These are phyloP conservation scores for Aspergillus heteromorphus DNA, from an alignment of 495 filamentous ascomycete genomes.

Conservation along the genomic window DNA sequence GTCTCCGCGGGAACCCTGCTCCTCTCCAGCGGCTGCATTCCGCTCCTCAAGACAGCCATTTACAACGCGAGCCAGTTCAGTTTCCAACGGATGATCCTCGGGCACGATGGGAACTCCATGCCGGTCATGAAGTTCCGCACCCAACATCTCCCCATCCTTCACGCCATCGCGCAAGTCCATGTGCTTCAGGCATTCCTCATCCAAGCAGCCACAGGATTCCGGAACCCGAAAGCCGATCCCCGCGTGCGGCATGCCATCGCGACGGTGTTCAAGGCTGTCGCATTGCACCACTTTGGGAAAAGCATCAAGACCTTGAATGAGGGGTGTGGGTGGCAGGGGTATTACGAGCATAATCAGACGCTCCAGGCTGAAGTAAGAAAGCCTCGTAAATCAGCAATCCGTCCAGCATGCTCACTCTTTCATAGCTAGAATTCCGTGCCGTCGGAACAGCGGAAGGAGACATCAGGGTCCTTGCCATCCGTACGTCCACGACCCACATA, in stretches of 20 bases:
- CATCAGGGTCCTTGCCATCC: conserved; percentile 19
- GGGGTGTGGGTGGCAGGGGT: conserved; percentile 18
- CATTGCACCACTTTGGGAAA: conserved; percentile 10
- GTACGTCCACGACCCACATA: too few relatives aligned
- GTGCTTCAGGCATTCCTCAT: conserved; percentile 27
- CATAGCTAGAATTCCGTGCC: conserved; percentile 16
- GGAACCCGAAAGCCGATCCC: conserved; percentile 7
- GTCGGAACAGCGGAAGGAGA: conserved; percentile 19
- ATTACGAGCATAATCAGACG: conserved; percentile 20
- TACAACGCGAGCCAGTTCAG: conserved; percentile 25
- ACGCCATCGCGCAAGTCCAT: conserved; percentile 24
- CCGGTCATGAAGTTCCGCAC: conserved; percentile 33
- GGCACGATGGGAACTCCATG: conserved; percentile 7
- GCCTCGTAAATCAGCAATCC: neutral
- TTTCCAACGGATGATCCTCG: conserved; percentile 15
- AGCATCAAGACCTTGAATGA: conserved; percentile 16
- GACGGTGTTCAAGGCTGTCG: conserved; percentile 27
- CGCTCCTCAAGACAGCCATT: conserved; percentile 15
- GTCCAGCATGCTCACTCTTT: neutral
- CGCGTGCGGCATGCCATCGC: conserved; percentile 19
- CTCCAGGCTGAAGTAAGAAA: conserved; percentile 23
- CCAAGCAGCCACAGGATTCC: conserved; percentile 12
- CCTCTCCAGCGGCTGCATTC: conserved; percentile 17
- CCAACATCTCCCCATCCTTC: conserved; percentile 30
- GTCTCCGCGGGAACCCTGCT: conserved; percentile 23